Evolutionary conservation across 331 rosid genomes (phyloP).

Genomic region (Malus hybrid): DNA sequence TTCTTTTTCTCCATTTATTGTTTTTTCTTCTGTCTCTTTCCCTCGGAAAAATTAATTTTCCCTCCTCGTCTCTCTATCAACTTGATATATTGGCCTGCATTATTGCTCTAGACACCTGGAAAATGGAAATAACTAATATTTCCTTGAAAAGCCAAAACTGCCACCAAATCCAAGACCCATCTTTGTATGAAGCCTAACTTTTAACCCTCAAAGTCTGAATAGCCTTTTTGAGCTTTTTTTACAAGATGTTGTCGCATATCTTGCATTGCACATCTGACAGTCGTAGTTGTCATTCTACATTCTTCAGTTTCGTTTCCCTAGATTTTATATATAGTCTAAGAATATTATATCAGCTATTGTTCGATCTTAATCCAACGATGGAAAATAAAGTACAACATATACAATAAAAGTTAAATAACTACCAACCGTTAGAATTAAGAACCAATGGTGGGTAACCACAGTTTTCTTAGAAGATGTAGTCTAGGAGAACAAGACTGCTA

Average conservation of each 20-base stretch:
- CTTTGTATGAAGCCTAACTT: background rate
- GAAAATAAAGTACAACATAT: too few relatives aligned
- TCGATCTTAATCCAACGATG: too few relatives aligned
- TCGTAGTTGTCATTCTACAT: too few relatives aligned
- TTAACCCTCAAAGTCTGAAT: background rate
- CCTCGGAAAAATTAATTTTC: background rate
- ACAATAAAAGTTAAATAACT: too few relatives aligned
- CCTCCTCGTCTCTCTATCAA: background rate
- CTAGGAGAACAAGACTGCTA: too few relatives aligned
- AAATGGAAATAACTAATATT: background rate
- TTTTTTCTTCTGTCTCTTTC: background rate
- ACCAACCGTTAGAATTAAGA: too few relatives aligned
- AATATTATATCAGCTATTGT: too few relatives aligned
- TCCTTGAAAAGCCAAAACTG: background rate
- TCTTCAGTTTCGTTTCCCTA: too few relatives aligned
- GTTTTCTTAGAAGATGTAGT: too few relatives aligned
- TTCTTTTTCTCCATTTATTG: background rate
- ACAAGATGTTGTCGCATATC: background rate
- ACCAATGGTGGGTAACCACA: too few relatives aligned
- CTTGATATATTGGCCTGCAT: background rate
- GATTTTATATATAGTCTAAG: too few relatives aligned
- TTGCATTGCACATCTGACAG: too few relatives aligned
- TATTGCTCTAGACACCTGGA: background rate
- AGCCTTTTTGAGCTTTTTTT: background rate
- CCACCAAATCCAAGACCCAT: constrained; percentile 3